A percentile compares a stretch with the other conserved stretches of the same genome.
Conservation (phyloP, 2,329 filamentous ascomycete genomes). For the Tympanopsis confertula region DNA sequence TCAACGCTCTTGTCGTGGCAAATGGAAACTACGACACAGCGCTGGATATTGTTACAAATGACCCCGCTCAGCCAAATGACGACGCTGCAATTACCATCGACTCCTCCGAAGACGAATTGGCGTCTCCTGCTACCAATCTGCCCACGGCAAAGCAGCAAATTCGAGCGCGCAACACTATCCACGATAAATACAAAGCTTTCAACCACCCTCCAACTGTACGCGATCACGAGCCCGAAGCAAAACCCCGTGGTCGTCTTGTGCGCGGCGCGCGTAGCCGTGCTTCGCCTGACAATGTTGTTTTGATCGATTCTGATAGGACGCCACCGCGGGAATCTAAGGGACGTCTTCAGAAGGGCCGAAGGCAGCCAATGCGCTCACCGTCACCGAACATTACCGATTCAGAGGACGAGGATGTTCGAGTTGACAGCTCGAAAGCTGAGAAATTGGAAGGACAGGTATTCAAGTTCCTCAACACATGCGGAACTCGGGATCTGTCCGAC, state of each 20-base stretch:
- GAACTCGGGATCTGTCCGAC: slow-evolving; percentile 44
- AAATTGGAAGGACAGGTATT: slow-evolving; percentile 35
- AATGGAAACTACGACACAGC: slow-evolving; percentile 41
- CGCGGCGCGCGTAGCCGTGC: background rate
- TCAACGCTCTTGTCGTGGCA: slow-evolving; percentile 32
- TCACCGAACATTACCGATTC: background rate
- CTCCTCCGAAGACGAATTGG: slow-evolving; percentile 7
- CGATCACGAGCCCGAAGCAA: background rate
- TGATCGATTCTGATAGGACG: background rate
- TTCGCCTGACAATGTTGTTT: background rate
- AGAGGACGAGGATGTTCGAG: slow-evolving; percentile 7
- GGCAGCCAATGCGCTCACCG: background rate
- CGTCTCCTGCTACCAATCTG: slow-evolving; percentile 25
- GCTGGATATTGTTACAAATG: slow-evolving; percentile 30
- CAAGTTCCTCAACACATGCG: slow-evolving; percentile 50
- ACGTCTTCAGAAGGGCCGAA: background rate
- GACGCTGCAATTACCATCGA: slow-evolving; percentile 10
- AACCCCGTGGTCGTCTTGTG: background rate
- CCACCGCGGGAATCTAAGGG: background rate
- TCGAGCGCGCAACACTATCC: slow-evolving; percentile 20
- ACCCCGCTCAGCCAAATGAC: slow-evolving; percentile 26
- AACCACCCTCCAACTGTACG: slow-evolving; percentile 14
- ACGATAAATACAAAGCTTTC: slow-evolving; percentile 37
- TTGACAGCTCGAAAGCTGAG: slow-evolving; percentile 18
- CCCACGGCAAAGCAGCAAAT: slow-evolving; percentile 1